Percentiles rank a stretch among this genome's conserved stretches.
Conservation (phyloP, 805 yeast species). For the Lipomyces kockii region DNA sequence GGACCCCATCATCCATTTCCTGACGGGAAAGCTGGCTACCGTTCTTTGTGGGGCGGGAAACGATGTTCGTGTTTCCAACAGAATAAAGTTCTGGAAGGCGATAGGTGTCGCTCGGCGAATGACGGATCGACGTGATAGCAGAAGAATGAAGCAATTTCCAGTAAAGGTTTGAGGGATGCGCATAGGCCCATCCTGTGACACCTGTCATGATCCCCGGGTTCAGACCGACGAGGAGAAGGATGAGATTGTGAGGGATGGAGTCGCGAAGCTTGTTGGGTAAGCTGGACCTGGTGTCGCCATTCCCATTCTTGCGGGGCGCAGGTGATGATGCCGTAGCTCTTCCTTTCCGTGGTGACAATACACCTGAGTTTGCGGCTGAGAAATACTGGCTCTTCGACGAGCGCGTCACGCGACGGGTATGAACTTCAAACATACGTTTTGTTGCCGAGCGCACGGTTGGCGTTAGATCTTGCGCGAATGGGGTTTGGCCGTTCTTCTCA, state of each 20-base stretch:
- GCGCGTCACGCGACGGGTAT: too few relatives aligned
- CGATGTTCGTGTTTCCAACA: conserved; percentile 75
- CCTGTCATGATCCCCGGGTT: conserved; percentile 74
- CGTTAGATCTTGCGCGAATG: too few relatives aligned
- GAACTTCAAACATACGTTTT: too few relatives aligned
- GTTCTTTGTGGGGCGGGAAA: conserved; percentile 63
- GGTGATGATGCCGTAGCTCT: too few relatives aligned
- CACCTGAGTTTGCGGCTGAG: too few relatives aligned
- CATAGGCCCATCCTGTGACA: conserved; percentile 67
- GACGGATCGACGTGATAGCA: conserved; percentile 47
- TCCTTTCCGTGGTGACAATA: too few relatives aligned
- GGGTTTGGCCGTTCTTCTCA: too few relatives aligned
- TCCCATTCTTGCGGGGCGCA: too few relatives aligned
- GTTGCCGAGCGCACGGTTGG: too few relatives aligned
- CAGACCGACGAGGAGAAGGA: conserved; percentile 66
- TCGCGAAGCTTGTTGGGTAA: conserved; percentile 13
- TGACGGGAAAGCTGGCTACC: conserved; percentile 56
- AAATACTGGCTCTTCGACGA: too few relatives aligned
- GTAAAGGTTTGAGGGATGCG: conserved; percentile 68
- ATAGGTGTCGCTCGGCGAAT: conserved; percentile 50
- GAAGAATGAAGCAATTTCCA: conserved; percentile 68
- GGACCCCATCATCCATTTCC: conserved; percentile 64
- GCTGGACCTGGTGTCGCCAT: too few relatives aligned
- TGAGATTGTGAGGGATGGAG: conserved; percentile 41
- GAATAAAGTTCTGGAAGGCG: conserved; percentile 50